A percentile compares a stretch with the other conserved stretches of the same genome.
Conservation (phyloP, 495 filamentous ascomycete species). For the Xylaria castorea region DNA sequence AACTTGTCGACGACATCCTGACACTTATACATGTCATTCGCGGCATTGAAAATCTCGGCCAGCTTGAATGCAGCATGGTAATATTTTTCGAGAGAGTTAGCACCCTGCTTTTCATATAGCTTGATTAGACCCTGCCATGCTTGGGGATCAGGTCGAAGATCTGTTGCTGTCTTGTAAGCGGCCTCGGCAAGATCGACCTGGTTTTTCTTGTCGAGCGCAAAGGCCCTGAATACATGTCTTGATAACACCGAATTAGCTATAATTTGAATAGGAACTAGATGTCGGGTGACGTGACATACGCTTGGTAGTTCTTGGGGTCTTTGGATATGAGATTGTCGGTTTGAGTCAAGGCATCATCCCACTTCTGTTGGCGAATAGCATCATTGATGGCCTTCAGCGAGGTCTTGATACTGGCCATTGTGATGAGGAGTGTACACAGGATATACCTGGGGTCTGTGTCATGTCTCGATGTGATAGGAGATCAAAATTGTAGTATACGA, state of each 20-base stretch:
- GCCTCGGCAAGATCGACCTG: slow-evolving; percentile 72
- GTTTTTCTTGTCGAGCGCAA: slow-evolving; percentile 77
- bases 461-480: slow-evolving; percentile 24
- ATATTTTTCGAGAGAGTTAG: slow-evolving; percentile 73
- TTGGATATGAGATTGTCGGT: slow-evolving; percentile 69
- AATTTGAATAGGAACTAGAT: neutral
- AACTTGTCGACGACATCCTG: slow-evolving; percentile 85
- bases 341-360: slow-evolving; percentile 71
- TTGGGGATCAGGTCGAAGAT: slow-evolving; percentile 61
- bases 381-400: slow-evolving; percentile 83
- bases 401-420: slow-evolving; percentile 69
- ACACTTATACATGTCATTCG: slow-evolving; percentile 71
- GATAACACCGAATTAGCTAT: neutral
- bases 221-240: slow-evolving; percentile 75
- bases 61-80: slow-evolving; percentile 72
- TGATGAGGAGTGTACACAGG: slow-evolving; percentile 27
- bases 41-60: slow-evolving; percentile 73
- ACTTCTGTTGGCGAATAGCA: slow-evolving; percentile 81
- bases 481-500: neutral
- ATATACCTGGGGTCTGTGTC: slow-evolving; percentile 13
- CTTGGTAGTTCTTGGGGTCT: slow-evolving; percentile 83
- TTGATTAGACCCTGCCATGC: slow-evolving; percentile 92
- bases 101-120: slow-evolving; percentile 78
- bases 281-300: slow-evolving; percentile 50
- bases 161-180: slow-evolving; percentile 77